Conservation (phyloP, 2,329 filamentous ascomycete genomes). For the Arthrobotrys sphaeroides region DNA sequence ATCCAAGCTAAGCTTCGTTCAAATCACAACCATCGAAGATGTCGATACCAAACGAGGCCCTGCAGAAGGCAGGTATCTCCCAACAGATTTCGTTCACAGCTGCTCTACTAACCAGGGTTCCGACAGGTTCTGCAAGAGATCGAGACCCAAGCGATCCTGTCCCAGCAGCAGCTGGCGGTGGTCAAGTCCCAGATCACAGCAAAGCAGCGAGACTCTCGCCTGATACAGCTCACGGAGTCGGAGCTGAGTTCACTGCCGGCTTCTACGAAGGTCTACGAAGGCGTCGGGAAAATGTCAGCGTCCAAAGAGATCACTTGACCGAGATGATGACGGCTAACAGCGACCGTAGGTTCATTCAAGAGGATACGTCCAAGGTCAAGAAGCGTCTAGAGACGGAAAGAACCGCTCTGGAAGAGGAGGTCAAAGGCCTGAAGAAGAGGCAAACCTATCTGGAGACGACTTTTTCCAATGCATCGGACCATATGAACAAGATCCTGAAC, state of each 20-base stretch:
- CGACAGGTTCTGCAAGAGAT: slow-evolving; percentile 77
- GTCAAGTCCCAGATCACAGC: slow-evolving; percentile 83
- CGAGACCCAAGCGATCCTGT: slow-evolving; percentile 83
- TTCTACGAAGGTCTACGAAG: slow-evolving; percentile 87
- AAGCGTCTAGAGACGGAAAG: slow-evolving; percentile 79
- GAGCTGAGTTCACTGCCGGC: slow-evolving; percentile 81
- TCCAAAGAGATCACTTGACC: slow-evolving; percentile 8
- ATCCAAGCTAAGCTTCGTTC: neutral
- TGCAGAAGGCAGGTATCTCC: slow-evolving; percentile 79
- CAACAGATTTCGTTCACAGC: neutral
- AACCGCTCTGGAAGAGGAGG: slow-evolving; percentile 77
- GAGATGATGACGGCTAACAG: slow-evolving; percentile 15
- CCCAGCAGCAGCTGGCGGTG: slow-evolving; percentile 90
- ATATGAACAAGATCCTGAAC: slow-evolving; percentile 87
- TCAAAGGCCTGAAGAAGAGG: slow-evolving; percentile 84
- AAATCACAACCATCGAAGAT: slow-evolving; percentile 65
- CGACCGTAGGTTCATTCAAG: slow-evolving; percentile 79
- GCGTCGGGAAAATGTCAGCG: slow-evolving; percentile 92
- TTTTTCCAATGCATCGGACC: slow-evolving; percentile 89
- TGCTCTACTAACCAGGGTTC: slow-evolving; percentile 17
- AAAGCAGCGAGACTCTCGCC: slow-evolving; percentile 87
- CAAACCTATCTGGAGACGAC: slow-evolving; percentile 94
- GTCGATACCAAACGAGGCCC: slow-evolving; percentile 92
- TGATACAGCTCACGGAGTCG: slow-evolving; percentile 84
- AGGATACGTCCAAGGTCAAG: slow-evolving; percentile 76